A percentile compares a stretch with the other conserved stretches of the same genome.
phyloP scores from a whole-genome alignment of 495 filamentous ascomycete genomes.

The Aspergillus hancockii region DNA sequence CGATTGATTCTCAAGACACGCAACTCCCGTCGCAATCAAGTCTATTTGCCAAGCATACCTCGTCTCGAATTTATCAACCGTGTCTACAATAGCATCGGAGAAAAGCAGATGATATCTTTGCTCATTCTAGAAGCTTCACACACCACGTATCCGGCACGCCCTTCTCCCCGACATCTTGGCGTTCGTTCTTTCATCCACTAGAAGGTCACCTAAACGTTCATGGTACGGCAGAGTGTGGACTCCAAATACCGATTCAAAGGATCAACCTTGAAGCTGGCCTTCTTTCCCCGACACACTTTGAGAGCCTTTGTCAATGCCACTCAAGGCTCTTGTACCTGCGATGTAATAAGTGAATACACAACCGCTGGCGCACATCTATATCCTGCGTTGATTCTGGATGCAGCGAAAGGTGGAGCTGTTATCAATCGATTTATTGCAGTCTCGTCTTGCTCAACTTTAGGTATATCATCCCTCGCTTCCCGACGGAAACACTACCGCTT shows the following conservation, averaged over 20 bases:
- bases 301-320: conserved; percentile 34
- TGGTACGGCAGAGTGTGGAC: conserved; percentile 57
- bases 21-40: not conserved
- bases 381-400: too few species aligned
- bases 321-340: conserved; percentile 37
- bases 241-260: conserved; percentile 47
- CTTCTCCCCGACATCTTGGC: conserved; percentile 52
- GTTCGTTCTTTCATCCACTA: conserved; percentile 51
- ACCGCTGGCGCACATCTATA: conserved; percentile 29
- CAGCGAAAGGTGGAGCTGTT: too few species aligned
- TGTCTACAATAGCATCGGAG: not conserved
- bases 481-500: too few species aligned
- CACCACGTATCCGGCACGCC: conserved; percentile 50
- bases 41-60: not conserved
- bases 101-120: not conserved
- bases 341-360: conserved; percentile 47
- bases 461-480: too few species aligned
- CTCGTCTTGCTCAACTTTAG: too few species aligned
- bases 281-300: conserved; percentile 34
- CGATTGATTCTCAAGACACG: not conserved
- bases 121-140: conserved; percentile 42
- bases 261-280: conserved; percentile 46
- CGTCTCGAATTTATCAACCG: not conserved
- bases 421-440: too few species aligned
- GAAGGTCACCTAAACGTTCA: conserved; percentile 52